A percentile compares a stretch with the other conserved stretches of the same genome.
Evolutionary conservation across 1,284 basidiomycete species (phyloP).

Genomic region (Inonotus obliquus): DNA sequence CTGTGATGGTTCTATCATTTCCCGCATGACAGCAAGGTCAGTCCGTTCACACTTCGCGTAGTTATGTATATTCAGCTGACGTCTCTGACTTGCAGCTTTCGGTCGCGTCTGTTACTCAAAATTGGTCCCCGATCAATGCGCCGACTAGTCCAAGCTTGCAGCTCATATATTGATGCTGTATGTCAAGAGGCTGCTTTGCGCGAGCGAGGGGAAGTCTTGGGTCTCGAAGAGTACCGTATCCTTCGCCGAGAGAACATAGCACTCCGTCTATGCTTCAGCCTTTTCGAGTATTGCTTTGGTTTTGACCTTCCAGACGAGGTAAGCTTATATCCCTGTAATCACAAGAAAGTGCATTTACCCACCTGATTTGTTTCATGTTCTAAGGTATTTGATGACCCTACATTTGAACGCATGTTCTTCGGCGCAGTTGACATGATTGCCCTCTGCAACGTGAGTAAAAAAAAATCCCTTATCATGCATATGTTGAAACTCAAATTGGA

Average conservation of each 20-base stretch:
- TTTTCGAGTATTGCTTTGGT: slow-evolving; percentile 55
- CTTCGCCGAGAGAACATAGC: slow-evolving; percentile 66
- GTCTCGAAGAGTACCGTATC: slow-evolving; percentile 45
- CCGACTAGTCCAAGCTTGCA: slow-evolving; percentile 51
- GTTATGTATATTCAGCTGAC: not conserved
- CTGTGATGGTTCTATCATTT: slow-evolving; percentile 49
- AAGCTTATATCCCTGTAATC: not conserved
- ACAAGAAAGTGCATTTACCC: not conserved
- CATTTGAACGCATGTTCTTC: slow-evolving; percentile 50
- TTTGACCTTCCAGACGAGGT: slow-evolving; percentile 55
- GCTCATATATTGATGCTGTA: slow-evolving; percentile 53
- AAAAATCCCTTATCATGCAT: not conserved
- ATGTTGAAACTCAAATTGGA: not conserved
- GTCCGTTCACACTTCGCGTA: not conserved
- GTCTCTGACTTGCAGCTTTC: slow-evolving; percentile 3
- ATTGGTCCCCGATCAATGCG: slow-evolving; percentile 15
- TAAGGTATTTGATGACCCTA: slow-evolving; percentile 46
- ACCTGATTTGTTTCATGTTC: not conserved
- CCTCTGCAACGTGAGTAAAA: slow-evolving; percentile 56
- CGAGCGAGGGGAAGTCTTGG: slow-evolving; percentile 49
- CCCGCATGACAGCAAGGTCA: slow-evolving; percentile 15
- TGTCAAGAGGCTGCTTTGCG: slow-evolving; percentile 56
- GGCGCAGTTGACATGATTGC: slow-evolving; percentile 63
- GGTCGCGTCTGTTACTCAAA: slow-evolving; percentile 8
- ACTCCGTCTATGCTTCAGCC: slow-evolving; percentile 56